Evolutionary conservation across 345 rosid genomes (phyloP), one percentile per base, ranked within the genome.

Genomic region (Arabidopsis arenosa): DNA sequence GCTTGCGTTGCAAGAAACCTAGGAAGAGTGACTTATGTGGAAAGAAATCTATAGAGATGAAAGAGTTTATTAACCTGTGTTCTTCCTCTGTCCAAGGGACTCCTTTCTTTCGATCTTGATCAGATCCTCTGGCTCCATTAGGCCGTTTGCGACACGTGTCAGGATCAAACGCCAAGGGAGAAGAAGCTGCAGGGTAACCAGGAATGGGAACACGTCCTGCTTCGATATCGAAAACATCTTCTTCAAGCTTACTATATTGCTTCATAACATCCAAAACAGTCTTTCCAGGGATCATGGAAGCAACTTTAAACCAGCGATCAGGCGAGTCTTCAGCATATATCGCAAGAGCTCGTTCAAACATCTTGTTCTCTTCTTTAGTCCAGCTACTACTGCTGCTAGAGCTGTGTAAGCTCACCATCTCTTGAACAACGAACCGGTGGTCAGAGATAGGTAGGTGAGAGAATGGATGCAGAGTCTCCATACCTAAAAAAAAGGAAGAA

Each of bases 81-180:
- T 95, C 99, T 40, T 90, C 97, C 76, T 95, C 91, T 13, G 99
- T 95, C 99, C 99, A 95, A 4, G 97, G 97, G n/a, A 90, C 90
- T 2, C 97, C 99, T 72, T 89, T 95, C 83, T 88, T 92, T 70
- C 97, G 86, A 63, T 89, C 97, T 9, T 92, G 96, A 70, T 95
- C 97, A 77, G 63, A 49, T 47, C 70, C 79, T 75, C 80, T 85
- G 10, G 73, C 63, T 37, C 80, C 84, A 10, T 41, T 59, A 68
- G 90, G 45, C 62, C 84, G 83, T 79, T 90, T 95, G 47, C 97
- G 80, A 49, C 41, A 78, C 0, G 75, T 80, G 41, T 86, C 86
- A 10, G 51, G 10, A 44, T 81, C 68, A 68, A 81, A 70, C 18
- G 82, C 88, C 35, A 74, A 62, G 9, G 79, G 49, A 72, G 90